phyloP scores from a whole-genome alignment of 441 rosid genomes.

The Erodium moschatum region DNA sequence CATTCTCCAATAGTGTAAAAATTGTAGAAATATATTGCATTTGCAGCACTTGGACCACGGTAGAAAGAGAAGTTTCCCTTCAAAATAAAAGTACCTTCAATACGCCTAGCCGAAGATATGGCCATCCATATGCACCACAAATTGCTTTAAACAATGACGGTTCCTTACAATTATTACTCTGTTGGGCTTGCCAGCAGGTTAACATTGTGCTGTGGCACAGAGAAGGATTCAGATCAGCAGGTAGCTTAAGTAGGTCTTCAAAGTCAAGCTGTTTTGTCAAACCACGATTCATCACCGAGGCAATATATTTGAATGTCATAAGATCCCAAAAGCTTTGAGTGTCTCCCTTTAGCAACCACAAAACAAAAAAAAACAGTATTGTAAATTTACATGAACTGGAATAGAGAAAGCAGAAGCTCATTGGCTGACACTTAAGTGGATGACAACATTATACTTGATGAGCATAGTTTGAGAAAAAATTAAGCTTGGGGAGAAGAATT shows the following conservation, averaged over 20 bases:
- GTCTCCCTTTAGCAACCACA: slow-evolving; percentile 34
- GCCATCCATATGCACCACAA: slow-evolving; percentile 69
- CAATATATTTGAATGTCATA: slow-evolving; percentile 54
- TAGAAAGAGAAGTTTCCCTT: background rate
- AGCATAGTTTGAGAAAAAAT: background rate
- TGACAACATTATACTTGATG: background rate
- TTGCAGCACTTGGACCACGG: background rate
- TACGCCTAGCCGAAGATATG: slow-evolving; percentile 66
- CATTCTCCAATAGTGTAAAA: background rate
- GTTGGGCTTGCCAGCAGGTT: slow-evolving; percentile 60
- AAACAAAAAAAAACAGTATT: slow-evolving; percentile 8
- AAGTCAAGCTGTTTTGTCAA: slow-evolving; percentile 69
- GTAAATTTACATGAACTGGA: background rate
- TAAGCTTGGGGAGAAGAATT: background rate
- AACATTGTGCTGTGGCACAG: slow-evolving; percentile 50
- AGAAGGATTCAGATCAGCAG: slow-evolving; percentile 74
- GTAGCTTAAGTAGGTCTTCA: slow-evolving; percentile 65
- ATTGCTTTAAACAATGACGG: slow-evolving; percentile 69
- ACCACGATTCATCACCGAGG: slow-evolving; percentile 57
- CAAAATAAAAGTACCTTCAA: slow-evolving; percentile 47
- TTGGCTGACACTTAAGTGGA: background rate
- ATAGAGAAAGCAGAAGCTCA: background rate
- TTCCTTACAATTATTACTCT: slow-evolving; percentile 25
- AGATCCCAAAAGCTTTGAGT: slow-evolving; percentile 47
- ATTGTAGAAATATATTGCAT: background rate